A percentile compares a stretch with the other conserved stretches of the same genome.
phyloP scores from a whole-genome alignment of 2,329 filamentous ascomycete species.

The Sclerotinia spermophila region DNA sequence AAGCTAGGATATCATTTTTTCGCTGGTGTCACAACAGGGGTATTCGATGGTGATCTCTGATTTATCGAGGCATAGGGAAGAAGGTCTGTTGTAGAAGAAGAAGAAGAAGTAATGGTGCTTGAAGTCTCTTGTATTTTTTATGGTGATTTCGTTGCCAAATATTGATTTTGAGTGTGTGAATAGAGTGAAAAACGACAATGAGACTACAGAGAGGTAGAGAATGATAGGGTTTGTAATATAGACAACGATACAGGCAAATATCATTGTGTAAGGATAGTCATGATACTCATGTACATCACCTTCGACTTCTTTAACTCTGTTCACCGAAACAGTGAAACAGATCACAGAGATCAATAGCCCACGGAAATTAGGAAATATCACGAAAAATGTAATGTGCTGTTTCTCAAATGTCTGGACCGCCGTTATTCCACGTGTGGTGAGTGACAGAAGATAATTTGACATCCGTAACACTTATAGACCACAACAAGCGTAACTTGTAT shows the following conservation, averaged over 20 bases:
- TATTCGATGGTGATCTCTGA: background rate
- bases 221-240: background rate
- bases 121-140: background rate
- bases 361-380: no score
- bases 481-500: background rate
- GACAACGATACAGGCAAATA: background rate
- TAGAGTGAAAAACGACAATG: fast-evolving
- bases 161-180: background rate
- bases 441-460: background rate
- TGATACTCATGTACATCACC: background rate
- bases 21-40: fast-evolving
- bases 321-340: background rate
- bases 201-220: background rate
- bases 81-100: background rate
- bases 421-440: background rate
- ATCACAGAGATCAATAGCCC: background rate
- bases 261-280: fast-evolving
- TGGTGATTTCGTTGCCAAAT: no score
- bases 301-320: background rate
- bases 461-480: background rate
- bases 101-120: background rate
- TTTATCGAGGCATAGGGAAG: background rate
- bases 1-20: background rate
- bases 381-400: background rate
- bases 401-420: background rate